A percentile compares a stretch with the other conserved stretches of the same genome.
phyloP scores from a whole-genome alignment of 495 filamentous ascomycete species.

The Acidiella bohemica region DNA sequence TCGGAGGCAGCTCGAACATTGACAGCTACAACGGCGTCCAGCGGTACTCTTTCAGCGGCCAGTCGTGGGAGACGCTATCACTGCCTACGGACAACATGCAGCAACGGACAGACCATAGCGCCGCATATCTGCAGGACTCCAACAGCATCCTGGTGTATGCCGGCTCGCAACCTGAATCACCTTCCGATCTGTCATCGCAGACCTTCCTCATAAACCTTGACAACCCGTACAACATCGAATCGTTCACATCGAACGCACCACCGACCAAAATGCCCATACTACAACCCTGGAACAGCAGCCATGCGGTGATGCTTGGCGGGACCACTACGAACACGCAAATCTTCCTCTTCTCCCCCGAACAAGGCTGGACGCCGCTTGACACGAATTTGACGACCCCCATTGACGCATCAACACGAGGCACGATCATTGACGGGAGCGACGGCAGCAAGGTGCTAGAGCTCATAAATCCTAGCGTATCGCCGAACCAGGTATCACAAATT shows the following conservation, averaged over 20 bases:
- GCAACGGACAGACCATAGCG: constrained; percentile 60
- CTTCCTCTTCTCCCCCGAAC: constrained; percentile 43
- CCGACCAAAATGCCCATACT: constrained; percentile 57
- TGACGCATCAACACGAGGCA: constrained; percentile 41
- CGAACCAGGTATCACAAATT: constrained; percentile 61
- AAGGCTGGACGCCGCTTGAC: constrained; percentile 52
- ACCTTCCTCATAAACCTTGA: constrained; percentile 60
- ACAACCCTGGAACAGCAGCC: constrained; percentile 57
- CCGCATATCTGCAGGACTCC: constrained; percentile 56
- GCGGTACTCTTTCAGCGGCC: constrained; percentile 61
- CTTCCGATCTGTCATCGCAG: constrained; percentile 43
- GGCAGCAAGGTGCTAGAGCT: constrained; percentile 71
- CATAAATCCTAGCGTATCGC: constrained; percentile 62
- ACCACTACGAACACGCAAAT: constrained; percentile 50
- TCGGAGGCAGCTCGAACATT: constrained; percentile 55
- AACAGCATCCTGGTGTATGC: constrained; percentile 70
- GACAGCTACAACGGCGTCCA: constrained; percentile 60
- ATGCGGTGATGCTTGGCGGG: constrained; percentile 69
- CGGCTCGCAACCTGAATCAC: constrained; percentile 47
- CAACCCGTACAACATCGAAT: constrained; percentile 43
- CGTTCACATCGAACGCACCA: constrained; percentile 40
- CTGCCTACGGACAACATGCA: constrained; percentile 43
- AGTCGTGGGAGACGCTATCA: constrained; percentile 59
- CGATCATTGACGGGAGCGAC: constrained; percentile 55
- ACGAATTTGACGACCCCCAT: constrained; percentile 46